Conservation (phyloP, 2,329 filamentous ascomycete genomes). For the Trichoderma guizhouense region DNA sequence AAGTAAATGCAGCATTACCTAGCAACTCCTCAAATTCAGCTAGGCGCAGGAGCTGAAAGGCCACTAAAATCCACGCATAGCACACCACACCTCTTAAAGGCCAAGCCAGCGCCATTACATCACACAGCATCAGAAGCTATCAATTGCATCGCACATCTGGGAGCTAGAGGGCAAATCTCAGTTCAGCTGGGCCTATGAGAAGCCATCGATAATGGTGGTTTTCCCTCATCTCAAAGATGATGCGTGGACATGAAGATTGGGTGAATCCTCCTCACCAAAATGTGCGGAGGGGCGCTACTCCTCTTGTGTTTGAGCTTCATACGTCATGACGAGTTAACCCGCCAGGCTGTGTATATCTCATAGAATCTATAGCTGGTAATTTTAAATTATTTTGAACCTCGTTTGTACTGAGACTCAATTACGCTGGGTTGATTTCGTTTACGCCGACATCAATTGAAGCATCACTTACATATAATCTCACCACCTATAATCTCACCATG, state of each 20-base stretch:
- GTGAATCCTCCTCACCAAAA: not conserved
- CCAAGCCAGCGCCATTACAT: not conserved
- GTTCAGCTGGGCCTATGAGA: not conserved
- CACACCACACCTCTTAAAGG: not conserved
- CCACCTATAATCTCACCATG: slow-evolving; percentile 24
- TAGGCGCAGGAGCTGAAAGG: slow-evolving; percentile 1
- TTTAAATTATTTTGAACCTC: not conserved
- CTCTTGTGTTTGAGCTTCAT: not conserved
- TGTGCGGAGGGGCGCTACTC: not conserved
- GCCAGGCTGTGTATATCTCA: not conserved
- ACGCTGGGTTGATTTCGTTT: not conserved
- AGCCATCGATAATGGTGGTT: not conserved
- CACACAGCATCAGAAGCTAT: not conserved
- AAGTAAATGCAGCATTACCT: not conserved
- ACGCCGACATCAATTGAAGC: not conserved
- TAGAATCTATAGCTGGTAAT: not conserved
- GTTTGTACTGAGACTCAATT: not conserved
- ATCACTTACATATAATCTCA: not conserved
- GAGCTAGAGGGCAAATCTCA: not conserved
- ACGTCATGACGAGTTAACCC: not conserved
- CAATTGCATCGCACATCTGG: not conserved
- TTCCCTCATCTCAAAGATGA: not conserved
- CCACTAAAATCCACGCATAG: not conserved
- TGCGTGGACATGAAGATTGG: not conserved
- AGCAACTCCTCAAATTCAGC: not conserved